These are phyloP conservation scores for Trichoderma breve DNA, from an alignment of 2,329 filamentous ascomycete species.

Conservation along the genomic window DNA sequence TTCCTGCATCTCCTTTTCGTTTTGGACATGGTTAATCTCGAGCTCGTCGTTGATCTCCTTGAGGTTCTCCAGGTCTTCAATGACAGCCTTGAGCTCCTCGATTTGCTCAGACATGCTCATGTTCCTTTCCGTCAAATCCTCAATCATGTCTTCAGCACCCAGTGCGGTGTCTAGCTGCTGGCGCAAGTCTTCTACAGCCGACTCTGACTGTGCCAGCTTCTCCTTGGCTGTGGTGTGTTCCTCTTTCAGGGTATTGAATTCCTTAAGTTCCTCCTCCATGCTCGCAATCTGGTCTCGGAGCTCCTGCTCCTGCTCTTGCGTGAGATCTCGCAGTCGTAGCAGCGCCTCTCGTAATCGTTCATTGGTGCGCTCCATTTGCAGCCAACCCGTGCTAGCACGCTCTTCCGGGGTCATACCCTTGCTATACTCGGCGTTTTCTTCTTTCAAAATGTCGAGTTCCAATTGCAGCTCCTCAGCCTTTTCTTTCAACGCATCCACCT, in stretches of 20 bases:
- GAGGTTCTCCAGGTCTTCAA: constrained; percentile 84
- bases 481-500: constrained; percentile 72
- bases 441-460: constrained; percentile 80
- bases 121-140: constrained; percentile 85
- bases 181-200: constrained; percentile 77
- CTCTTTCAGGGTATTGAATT: constrained; percentile 64
- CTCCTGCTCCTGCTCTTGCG: constrained; percentile 79
- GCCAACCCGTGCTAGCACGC: constrained; percentile 78
- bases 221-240: constrained; percentile 69
- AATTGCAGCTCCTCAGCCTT: constrained; percentile 82
- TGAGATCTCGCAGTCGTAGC: constrained; percentile 79
- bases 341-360: constrained; percentile 84
- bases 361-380: constrained; percentile 88
- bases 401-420: constrained; percentile 88
- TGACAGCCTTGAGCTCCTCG: constrained; percentile 74
- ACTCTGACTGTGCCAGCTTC: constrained; percentile 69
- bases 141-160: constrained; percentile 89
- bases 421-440: constrained; percentile 82
- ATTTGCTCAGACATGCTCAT: constrained; percentile 79
- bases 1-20: constrained; percentile 90
- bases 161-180: constrained; percentile 88
- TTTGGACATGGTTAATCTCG: constrained; percentile 87
- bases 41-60: constrained; percentile 95
- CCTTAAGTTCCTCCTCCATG: constrained; percentile 70
- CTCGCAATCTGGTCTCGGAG: constrained; percentile 71